These are phyloP conservation scores for Phoma sp. DNA, from an alignment of 2,329 filamentous ascomycete species.

Conservation along the genomic window DNA sequence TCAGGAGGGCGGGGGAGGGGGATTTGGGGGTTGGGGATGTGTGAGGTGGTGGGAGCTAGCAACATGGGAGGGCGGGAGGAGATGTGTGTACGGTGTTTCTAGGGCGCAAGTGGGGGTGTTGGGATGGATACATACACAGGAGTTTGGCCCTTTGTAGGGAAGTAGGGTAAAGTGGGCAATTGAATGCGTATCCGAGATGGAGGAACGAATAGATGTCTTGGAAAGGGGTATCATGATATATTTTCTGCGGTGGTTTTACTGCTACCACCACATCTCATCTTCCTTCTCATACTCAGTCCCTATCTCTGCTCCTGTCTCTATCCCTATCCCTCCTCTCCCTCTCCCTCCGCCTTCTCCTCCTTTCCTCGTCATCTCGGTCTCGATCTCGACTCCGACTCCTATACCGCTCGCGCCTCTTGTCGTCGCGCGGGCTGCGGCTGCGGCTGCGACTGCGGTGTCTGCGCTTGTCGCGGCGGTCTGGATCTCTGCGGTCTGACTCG, in stretches of 20 bases:
- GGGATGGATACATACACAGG: no score
- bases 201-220: no score
- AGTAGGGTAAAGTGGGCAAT: no score
- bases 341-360: neutral
- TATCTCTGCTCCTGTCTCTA: neutral
- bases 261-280: neutral
- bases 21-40: no score
- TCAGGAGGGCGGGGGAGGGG: no score
- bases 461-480: slow-evolving; percentile 25
- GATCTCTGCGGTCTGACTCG: slow-evolving; percentile 2
- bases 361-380: slow-evolving; percentile 10
- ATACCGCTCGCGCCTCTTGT: slow-evolving; percentile 34
- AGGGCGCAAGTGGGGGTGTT: no score
- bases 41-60: no score
- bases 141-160: no score
- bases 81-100: no score
- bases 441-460: slow-evolving; percentile 23
- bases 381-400: slow-evolving; percentile 34
- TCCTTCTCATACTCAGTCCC: slow-evolving; percentile 3
- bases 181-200: no score
- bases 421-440: slow-evolving; percentile 25
- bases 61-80: no score
- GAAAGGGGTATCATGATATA: no score
- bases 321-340: neutral
- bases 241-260: neutral